Evolutionary conservation across 768 basidiomycete species (phyloP).

Genomic region (Neoboletus subvelutipes): DNA sequence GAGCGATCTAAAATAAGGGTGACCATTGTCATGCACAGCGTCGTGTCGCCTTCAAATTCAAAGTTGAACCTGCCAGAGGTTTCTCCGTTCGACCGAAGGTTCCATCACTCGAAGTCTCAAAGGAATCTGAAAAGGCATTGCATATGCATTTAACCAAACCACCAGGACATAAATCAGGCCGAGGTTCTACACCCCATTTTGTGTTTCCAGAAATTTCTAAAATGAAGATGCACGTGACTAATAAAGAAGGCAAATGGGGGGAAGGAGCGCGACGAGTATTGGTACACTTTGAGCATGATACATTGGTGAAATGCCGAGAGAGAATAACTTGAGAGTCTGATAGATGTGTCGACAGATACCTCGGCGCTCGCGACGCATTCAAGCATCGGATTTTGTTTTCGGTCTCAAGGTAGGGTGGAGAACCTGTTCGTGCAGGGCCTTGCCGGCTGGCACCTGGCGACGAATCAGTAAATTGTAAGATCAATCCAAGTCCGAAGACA

Average conservation of each 20-base stretch:
- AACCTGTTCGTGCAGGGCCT: conserved; percentile 90
- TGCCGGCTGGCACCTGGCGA: conserved; percentile 81
- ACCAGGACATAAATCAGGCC: conserved; percentile 2
- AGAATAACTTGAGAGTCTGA: neutral
- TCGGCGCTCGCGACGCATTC: conserved; percentile 2
- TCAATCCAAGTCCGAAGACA: conserved; percentile 14
- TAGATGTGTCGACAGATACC: neutral
- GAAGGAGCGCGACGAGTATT: conserved; percentile 12
- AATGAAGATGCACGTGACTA: conserved; percentile 5
- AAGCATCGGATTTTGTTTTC: conserved; percentile 28
- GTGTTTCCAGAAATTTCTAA: conserved; percentile 1
- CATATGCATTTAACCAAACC: conserved; percentile 8
- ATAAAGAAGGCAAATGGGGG: neutral
- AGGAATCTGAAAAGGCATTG: neutral
- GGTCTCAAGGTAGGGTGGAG: conserved; percentile 58
- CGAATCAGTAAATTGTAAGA: neutral
- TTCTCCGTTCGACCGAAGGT: neutral
- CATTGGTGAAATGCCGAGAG: conserved; percentile 10
- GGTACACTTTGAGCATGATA: conserved; percentile 29
- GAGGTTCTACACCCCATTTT: conserved; percentile 29
- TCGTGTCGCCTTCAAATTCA: neutral
- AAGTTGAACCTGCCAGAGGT: neutral
- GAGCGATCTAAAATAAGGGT: neutral
- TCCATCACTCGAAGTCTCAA: neutral
- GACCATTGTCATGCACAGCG: neutral